Base-by-base conservation (phyloP, 768 basidiomycete genomes). In the Boletus rubroflammeus region DNA sequence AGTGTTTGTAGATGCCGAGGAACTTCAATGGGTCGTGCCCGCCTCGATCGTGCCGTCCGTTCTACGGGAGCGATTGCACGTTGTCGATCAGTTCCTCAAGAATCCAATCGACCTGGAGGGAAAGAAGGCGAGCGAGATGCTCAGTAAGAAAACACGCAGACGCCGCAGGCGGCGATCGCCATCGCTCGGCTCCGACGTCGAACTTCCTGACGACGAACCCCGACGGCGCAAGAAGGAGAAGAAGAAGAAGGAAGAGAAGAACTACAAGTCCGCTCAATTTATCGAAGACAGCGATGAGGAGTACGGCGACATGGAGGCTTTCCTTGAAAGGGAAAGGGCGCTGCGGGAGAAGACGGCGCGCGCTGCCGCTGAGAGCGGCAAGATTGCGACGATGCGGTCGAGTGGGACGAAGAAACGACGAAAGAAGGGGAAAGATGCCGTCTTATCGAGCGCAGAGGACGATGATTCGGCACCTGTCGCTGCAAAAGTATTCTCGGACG, bases 261-360 rank as follows among this genome's bases (percentile, higher is more conserved):
- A 76, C 55, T 94, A 90, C 77, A 93, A 93, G 69, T 90, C 88
- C 7, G 92, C 91, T 10, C 87, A 91, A 68, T 90, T 95, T 67
- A 93, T 96, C 67, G 85, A 89, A 65, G 93, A 97, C 72, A 92
- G 90, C 57, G 94, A 97, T 62, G 86, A 77, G 51, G 90, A 92
- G 68, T 83, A 83, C 53, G 89, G 81, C 15, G 85, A 88, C 64
- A 86, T 93, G 69, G 86, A 88, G 47, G 82, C 77, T 6, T 97
- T 97, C 78, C 82, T 93, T 53, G 86, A 78, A 70, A 81, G 78
- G 63, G 94, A 96, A 72, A 81, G 79, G 62, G 74, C 57, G 47
- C 68, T 82, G 63, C 78, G 88, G 44, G 81, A 82, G 65, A 79
- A 76, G 67, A 78, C 72, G 34, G 70, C 78, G 4, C 74, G 73